Evolutionary conservation across 257 asterid species (phyloP), one percentile per base, ranked within the genome.

Genomic region (Scutellaria baicalensis): DNA sequence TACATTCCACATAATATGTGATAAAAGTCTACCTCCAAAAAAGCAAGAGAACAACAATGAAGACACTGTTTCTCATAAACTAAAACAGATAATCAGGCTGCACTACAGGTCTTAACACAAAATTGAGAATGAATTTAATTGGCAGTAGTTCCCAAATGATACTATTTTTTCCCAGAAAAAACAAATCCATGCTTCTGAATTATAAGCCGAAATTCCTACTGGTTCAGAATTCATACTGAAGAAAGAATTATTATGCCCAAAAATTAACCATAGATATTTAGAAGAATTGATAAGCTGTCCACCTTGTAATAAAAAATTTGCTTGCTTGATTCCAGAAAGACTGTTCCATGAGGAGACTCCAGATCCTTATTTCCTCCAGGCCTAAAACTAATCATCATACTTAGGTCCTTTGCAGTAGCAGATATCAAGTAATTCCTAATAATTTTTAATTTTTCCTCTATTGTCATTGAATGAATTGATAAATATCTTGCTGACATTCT

Each of bases 361-460:
- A 10, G 71, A 66, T 81, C 83, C 71, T 59, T 57, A 23, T 81
- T 73, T 77, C 79, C 77, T 71, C 82, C 75, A 42, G 92, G 67
- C 78, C 84, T 84, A 66, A 89, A 94, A 80, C 84, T 88, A 65
- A 94, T 79, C 91, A 94, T 94, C 93, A 94, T 77, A 70, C 99
- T 91, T 68, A 94, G 79, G 82, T 94, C 99, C 85, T 94, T 91
- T 59, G 96, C 97, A 50, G 99, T 91, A 60, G 99, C 92, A 72
- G 99, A 86, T 77, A 91, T 86, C 84, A 91, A 83, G 80, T 81
- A 94, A 73, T 86, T 84, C 83, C 91, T 88, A 77, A 89, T 93
- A 59, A 88, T 39, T 75, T 80, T 84, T 81, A 86, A 72, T 70
- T 89, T 88, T 72, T 91, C 85, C 7, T 88, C 88, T 57, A 64